These are phyloP conservation scores for Craterostigma plantagineum DNA, from an alignment of 257 asterid species.

Conservation along the genomic window DNA sequence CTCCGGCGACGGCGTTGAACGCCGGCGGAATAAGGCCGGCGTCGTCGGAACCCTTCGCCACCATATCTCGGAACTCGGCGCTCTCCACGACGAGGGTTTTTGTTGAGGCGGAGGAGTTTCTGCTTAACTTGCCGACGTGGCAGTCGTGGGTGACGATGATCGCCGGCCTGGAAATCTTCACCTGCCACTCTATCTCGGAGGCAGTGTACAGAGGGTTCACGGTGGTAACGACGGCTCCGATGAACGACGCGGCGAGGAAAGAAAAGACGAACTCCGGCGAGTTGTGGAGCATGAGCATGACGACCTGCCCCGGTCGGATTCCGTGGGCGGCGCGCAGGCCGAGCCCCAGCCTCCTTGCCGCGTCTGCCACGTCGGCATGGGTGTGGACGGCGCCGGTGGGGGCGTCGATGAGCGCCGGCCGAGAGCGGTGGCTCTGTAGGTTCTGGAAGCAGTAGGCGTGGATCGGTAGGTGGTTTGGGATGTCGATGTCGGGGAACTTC, in stretches of 20 bases:
- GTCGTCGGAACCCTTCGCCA: slow-evolving; percentile 18
- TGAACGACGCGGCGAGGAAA: slow-evolving; percentile 26
- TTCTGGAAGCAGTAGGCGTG: slow-evolving; percentile 33
- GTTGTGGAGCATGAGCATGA: slow-evolving; percentile 43
- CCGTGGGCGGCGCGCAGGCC: slow-evolving; percentile 24
- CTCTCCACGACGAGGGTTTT: slow-evolving; percentile 12
- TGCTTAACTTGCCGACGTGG: slow-evolving; percentile 17
- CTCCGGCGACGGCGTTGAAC: slow-evolving; percentile 14
- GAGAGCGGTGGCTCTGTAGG: slow-evolving; percentile 17
- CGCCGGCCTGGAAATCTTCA: slow-evolving; percentile 15
- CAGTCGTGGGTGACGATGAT: slow-evolving; percentile 33
- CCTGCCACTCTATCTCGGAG: slow-evolving; percentile 23
- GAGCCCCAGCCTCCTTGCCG: slow-evolving; percentile 26
- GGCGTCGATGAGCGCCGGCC: slow-evolving; percentile 27
- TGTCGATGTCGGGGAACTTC: slow-evolving; percentile 25
- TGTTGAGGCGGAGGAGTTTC: slow-evolving; percentile 9
- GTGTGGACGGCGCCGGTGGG: slow-evolving; percentile 20
- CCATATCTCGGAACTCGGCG: background rate
- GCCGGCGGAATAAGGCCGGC: slow-evolving; percentile 4
- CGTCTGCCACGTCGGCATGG: slow-evolving; percentile 23
- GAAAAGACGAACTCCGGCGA: slow-evolving; percentile 33
- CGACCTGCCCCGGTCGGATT: slow-evolving; percentile 22
- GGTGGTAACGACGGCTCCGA: slow-evolving; percentile 31
- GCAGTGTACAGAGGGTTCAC: slow-evolving; percentile 31
- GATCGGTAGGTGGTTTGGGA: slow-evolving; percentile 31